Evolutionary conservation across 2,329 filamentous ascomycete genomes (phyloP), one percentile per base, ranked within the genome.

Genomic region (Aspergillus sp.): DNA sequence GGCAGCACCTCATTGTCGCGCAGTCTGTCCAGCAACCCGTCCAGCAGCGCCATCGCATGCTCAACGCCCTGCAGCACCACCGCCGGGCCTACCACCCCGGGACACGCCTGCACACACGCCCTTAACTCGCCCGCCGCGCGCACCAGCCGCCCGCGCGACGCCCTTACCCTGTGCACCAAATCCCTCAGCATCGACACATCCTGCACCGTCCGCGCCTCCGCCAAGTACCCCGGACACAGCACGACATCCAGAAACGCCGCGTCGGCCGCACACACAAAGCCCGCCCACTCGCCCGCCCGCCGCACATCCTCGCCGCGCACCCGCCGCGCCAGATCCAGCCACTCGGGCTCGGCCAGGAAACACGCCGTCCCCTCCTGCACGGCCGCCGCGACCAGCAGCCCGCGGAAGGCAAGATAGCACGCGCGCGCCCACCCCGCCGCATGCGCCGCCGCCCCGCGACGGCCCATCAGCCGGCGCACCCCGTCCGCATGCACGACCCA

Each of bases 401-500:
- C 69, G 5, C 72, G 66, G 57, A 71, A 74, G 1, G 69, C 66
- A 17, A 71, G 61, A 53, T 65, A 74, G 34, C 70, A 66, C n/a
- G 64, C 64, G 16, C 66, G 62, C 19, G 66, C 69, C 40, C 73
- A 62, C 1, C 68, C 71, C 3, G 51, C 48, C 3, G 58, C 52
- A 48, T 71, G 65, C 5, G 56, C 52, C n/a, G 50, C 54, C 2
- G 69, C 64, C 1, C 71, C 71, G 5, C 71, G 66, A 13, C 61
- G 61, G 14, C 61, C 59, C 66, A 74, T 73, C n/a, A 74, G 55
- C 11, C 61, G 58, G 38, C 62, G 65, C 2, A 68, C 69, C 1
- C 69, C 72, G 3, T 71, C 68, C 0, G 69, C 68, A 49, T 74
- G 72, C 13, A 65, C 60, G 3, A 70, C 63, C 68, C 71, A 75